A percentile compares a stretch with the other conserved stretches of the same genome.
Conservation (phyloP, 805 yeast genomes). For the Cyberlindnera amylophila region DNA sequence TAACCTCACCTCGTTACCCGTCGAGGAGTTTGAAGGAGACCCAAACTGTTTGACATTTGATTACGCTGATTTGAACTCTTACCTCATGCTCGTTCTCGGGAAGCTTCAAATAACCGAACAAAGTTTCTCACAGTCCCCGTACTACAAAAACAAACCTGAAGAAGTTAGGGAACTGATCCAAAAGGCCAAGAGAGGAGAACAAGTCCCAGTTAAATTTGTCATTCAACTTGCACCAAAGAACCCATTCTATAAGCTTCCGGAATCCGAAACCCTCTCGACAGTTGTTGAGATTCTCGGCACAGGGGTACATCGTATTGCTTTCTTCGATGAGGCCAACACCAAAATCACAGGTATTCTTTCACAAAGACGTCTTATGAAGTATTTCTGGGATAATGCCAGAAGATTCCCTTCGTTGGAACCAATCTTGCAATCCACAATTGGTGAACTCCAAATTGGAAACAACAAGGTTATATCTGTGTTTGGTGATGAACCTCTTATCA, state of each 20-base stretch:
- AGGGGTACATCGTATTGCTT: slow-evolving; percentile 93
- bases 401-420: slow-evolving; percentile 79
- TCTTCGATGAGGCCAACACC: slow-evolving; percentile 48
- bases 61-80: slow-evolving; percentile 86
- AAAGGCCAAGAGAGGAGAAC: slow-evolving; percentile 80
- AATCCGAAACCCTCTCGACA: slow-evolving; percentile 59
- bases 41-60: slow-evolving; percentile 82
- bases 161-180: slow-evolving; percentile 40
- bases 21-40: slow-evolving; percentile 51
- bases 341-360: slow-evolving; percentile 80
- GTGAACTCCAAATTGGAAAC: slow-evolving; percentile 73
- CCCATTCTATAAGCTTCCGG: slow-evolving; percentile 77
- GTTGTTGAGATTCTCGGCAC: slow-evolving; percentile 88
- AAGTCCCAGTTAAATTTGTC: slow-evolving; percentile 88
- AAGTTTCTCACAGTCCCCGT: slow-evolving; percentile 24
- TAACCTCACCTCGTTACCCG: slow-evolving; percentile 84
- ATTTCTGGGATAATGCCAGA: slow-evolving; percentile 90
- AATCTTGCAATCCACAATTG: slow-evolving; percentile 61
- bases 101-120: slow-evolving; percentile 43
- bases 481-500: slow-evolving; percentile 85
- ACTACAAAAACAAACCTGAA: slow-evolving; percentile 31
- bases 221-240: slow-evolving; percentile 82
- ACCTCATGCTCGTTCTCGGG: slow-evolving; percentile 78
- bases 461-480: slow-evolving; percentile 69
- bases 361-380: slow-evolving; percentile 82